Conservation (phyloP, 768 basidiomycete species). For the Mycena venus region DNA sequence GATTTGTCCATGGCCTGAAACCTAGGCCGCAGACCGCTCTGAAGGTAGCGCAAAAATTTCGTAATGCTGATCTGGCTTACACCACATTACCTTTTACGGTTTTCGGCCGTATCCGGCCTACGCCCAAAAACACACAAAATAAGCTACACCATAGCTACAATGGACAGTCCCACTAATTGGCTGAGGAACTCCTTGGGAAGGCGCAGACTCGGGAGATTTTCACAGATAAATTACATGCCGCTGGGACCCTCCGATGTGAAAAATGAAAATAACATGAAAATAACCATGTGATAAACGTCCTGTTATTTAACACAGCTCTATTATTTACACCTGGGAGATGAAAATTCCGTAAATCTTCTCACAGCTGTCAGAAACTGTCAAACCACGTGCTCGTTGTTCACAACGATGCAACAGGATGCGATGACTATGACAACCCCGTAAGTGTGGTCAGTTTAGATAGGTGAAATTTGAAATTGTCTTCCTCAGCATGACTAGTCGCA, state of each 20-base stretch:
- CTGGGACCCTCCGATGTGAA: neutral
- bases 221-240: neutral
- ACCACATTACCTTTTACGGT: neutral
- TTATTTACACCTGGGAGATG: slow-evolving; percentile 5
- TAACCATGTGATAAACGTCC: no score
- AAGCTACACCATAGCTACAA: neutral
- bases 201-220: neutral
- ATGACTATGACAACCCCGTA: no score
- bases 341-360: no score
- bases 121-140: neutral
- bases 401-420: no score
- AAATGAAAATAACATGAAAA: slow-evolving; percentile 8
- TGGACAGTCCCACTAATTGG: neutral
- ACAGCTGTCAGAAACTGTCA: no score
- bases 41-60: neutral
- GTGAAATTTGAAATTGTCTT: no score
- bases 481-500: no score
- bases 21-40: neutral
- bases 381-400: no score
- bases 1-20: neutral
- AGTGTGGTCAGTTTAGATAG: no score
- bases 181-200: neutral
- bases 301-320: neutral
- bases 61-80: neutral
- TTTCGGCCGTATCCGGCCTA: neutral